Base-by-base conservation (phyloP, 257 asterid species). In the Solanum acaule region DNA sequence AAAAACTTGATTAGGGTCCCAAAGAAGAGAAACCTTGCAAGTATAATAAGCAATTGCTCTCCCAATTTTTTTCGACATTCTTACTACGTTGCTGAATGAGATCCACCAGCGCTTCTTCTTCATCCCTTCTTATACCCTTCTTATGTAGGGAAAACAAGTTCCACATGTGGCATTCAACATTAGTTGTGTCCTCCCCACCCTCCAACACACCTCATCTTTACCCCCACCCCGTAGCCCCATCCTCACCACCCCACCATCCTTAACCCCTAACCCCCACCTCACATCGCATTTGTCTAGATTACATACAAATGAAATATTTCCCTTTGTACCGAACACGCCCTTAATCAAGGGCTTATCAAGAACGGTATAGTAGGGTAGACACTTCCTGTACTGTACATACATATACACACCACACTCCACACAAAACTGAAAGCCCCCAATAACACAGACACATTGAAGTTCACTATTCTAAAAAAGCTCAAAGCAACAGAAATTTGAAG, bases 51-150 rank as follows among this genome's bases (percentile, higher is more conserved):
- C 34, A 15, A 89, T 3, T 29, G 85, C 85, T 10, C 33, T 84
- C 9, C 84, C 87, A 37, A 86, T 44, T 68, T 35, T 79, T 22
- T 29, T 78, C 79, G 27, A 86, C 89, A 33, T 79, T 76, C 25
- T 78, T 86, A 25, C 85, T 67, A 9, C 87, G 87, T 25, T 89
- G 87, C 18, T 79, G 70, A 68, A 86, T 2, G 46, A 89, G 87
- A 49, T 61, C 70, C 79, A 75, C 4, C 14, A 88, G 31, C 2
- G 65, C 90, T 56, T 82, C 87, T 88, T 88, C 84, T 82, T 42
- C 73, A 35, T 86, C 92, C 52, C 90, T 89, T 33, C 89, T 91
- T 46, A 59, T 70, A 10, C 85, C 89, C 11, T 83, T 81, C 52
- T 44, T 44, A 44, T 44, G 52, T 44, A 44, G 52, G 52, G 52